phyloP scores from a whole-genome alignment of 768 basidiomycete genomes.

The Exsudoporus frostii region DNA sequence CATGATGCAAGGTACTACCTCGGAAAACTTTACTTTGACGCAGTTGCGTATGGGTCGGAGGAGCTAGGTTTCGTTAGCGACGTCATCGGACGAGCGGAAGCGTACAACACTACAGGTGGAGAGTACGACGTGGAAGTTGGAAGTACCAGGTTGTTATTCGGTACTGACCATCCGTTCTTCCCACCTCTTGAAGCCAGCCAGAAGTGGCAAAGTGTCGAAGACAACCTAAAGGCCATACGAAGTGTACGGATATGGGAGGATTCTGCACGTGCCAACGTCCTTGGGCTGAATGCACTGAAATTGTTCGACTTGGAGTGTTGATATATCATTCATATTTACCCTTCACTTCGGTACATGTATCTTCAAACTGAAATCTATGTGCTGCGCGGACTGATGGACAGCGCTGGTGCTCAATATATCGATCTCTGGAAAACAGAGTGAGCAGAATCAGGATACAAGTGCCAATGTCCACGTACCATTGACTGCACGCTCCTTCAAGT shows the following conservation, averaged over 20 bases:
- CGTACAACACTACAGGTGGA: conserved; percentile 39
- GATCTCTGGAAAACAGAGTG: conserved; percentile 57
- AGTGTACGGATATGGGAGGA: conserved; percentile 30
- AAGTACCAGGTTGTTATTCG: conserved; percentile 67
- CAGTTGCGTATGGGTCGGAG: conserved; percentile 85
- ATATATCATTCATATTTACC: conserved; percentile 11
- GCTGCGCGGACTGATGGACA: conserved; percentile 88
- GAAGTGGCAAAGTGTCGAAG: conserved; percentile 83
- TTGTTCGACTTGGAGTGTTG: conserved; percentile 53
- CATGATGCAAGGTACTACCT: conserved; percentile 85
- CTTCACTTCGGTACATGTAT: conserved; percentile 63
- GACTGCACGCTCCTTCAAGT: conserved; percentile 75
- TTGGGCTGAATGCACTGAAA: conserved; percentile 68
- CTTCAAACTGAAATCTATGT: conserved; percentile 97
- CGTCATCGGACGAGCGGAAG: conserved; percentile 57
- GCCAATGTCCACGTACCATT: conserved; percentile 54
- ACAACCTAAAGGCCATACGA: conserved; percentile 79
- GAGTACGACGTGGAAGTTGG: conserved; percentile 39
- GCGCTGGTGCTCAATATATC: conserved; percentile 92
- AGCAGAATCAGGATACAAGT: neutral
- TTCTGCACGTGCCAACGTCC: conserved; percentile 63
- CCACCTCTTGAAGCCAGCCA: conserved; percentile 66
- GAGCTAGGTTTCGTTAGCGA: conserved; percentile 79
- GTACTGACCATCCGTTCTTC: conserved; percentile 91
- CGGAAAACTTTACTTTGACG: conserved; percentile 77